These are phyloP conservation scores for Anastatica hierochuntica DNA, from an alignment of 345 rosid species.

Conservation along the genomic window DNA sequence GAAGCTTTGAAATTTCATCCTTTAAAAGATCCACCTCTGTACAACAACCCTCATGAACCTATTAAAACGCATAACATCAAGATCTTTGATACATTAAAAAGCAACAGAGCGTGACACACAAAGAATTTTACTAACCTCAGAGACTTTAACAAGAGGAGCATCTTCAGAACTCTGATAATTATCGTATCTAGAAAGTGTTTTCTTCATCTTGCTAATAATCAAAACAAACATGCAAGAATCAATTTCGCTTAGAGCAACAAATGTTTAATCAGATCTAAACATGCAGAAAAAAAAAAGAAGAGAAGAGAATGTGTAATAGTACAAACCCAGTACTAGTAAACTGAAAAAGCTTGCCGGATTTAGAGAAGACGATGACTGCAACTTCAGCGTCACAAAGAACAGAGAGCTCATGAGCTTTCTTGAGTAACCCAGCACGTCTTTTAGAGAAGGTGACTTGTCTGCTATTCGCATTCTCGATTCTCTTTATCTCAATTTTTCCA, in stretches of 20 bases:
- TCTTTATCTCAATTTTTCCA: conserved; percentile 91
- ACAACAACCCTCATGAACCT: conserved; percentile 38
- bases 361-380: conserved; percentile 87
- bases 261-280: neutral
- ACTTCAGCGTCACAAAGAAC: conserved; percentile 91
- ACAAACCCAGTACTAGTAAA: conserved; percentile 67
- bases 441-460: conserved; percentile 97
- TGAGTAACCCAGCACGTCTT: conserved; percentile 82
- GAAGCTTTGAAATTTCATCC: conserved; percentile 62
- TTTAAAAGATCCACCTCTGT: conserved; percentile 45
- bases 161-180: conserved; percentile 45
- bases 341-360: conserved; percentile 86
- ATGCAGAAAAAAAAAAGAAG: neutral
- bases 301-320: no score
- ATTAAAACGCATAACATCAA: no score
- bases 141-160: conserved; percentile 30
- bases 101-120: neutral
- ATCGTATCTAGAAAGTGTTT: conserved; percentile 56
- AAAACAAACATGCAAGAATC: conserved; percentile 18
- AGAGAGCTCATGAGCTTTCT: conserved; percentile 83
- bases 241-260: neutral
- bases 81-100: neutral
- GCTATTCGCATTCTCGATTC: conserved; percentile 87
- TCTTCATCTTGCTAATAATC: conserved; percentile 55
- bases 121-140: conserved; percentile 41